Evolutionary conservation across 768 basidiomycete species (phyloP).

Genomic region (Polyporus arcularius): DNA sequence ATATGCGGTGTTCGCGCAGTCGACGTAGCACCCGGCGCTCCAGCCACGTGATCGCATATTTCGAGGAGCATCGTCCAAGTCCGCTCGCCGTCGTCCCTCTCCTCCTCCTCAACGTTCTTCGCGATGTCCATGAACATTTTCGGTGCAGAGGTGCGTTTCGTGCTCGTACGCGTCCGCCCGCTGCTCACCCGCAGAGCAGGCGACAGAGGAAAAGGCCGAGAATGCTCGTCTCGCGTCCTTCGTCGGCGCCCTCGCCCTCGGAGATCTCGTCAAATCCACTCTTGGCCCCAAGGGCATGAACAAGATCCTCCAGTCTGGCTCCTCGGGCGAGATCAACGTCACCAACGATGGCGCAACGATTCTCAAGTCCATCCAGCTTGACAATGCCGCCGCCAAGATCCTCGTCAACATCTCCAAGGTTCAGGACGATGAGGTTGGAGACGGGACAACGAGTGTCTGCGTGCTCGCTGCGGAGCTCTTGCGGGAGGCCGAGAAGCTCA

Average conservation of each 20-base stretch:
- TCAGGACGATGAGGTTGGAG: constrained; percentile 99
- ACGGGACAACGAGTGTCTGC: constrained; percentile 90
- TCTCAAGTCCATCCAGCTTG: constrained; percentile 94
- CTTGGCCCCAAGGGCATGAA: constrained; percentile 99
- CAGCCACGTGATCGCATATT: constrained; percentile 3
- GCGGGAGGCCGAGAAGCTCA: constrained; percentile 93
- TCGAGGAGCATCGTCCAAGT: constrained; percentile 1
- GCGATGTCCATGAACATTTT: constrained; percentile 74
- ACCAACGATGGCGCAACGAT: constrained; percentile 99
- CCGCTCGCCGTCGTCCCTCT: not conserved
- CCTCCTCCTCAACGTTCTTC: not conserved
- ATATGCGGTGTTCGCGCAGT: not conserved
- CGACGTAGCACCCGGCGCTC: not conserved
- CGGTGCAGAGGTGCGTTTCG: constrained; percentile 52
- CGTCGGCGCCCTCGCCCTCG: constrained; percentile 94
- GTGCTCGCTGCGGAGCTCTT: constrained; percentile 91
- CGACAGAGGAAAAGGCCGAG: constrained; percentile 94
- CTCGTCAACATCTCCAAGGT: constrained; percentile 99
- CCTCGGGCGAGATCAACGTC: constrained; percentile 90
- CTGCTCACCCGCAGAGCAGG: constrained; percentile 40
- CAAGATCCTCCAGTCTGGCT: constrained; percentile 94
- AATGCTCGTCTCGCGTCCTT: constrained; percentile 98
- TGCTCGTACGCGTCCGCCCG: constrained; percentile 1
- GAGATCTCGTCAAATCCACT: constrained; percentile 98
- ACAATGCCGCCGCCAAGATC: constrained; percentile 99